Conservation (phyloP, 2,329 filamentous ascomycete species). For the Talaromyces piceae region DNA sequence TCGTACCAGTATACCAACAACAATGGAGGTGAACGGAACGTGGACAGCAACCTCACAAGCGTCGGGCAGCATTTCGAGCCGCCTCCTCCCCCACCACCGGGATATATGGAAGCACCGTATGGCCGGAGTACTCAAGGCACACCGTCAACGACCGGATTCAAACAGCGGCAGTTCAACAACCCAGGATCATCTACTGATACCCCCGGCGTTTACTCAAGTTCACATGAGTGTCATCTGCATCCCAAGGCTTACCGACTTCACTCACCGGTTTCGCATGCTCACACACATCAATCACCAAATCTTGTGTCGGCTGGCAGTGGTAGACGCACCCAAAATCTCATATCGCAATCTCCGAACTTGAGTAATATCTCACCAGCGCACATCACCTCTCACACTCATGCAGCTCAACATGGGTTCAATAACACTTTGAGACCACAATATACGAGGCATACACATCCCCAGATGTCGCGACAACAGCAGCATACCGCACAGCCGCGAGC, state of each 20-base stretch:
- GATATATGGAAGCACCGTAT: constrained; percentile 7
- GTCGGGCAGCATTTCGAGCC: constrained; percentile 7
- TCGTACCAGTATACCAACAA: constrained; percentile 5
- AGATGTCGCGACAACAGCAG: constrained; percentile 2
- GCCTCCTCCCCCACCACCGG: constrained; percentile 3
- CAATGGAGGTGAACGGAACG: constrained; percentile 2
- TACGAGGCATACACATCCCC: background rate
- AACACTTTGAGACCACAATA: background rate
- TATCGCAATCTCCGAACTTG: too few species aligned
- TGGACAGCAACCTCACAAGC: background rate
- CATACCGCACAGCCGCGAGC: constrained; percentile 2
- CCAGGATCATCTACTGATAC: background rate
- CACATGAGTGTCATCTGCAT: constrained; percentile 1
- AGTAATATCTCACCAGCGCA: too few species aligned
- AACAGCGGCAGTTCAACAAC: background rate
- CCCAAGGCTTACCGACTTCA: constrained; percentile 2
- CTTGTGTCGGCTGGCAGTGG: too few species aligned
- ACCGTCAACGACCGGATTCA: background rate
- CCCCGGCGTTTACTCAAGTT: constrained; percentile 4
- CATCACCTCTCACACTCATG: constrained; percentile 1
- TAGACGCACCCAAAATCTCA: constrained; percentile 8
- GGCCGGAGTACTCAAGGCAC: constrained; percentile 8
- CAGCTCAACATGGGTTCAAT: background rate
- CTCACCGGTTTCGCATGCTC: too few species aligned
- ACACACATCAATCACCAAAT: background rate